Base-by-base conservation (phyloP, 2,329 filamentous ascomycete species). In the Sarocladium kiliense region DNA sequence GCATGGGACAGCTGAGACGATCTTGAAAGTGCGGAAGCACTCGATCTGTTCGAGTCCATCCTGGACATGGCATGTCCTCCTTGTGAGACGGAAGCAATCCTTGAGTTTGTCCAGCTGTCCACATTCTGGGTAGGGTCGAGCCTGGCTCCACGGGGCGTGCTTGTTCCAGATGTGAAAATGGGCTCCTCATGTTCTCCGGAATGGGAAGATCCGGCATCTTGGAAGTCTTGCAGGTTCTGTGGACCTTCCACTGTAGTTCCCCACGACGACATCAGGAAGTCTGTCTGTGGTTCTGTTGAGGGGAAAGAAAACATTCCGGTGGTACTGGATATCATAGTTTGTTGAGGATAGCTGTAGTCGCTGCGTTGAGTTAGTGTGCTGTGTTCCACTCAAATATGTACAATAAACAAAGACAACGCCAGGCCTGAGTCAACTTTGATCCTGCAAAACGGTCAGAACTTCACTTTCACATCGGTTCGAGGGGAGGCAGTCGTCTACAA, bases 201-300 rank as follows among this genome's bases (percentile, higher is more conserved):
- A 61, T 74, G 72, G 61, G 70, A 69, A 60, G 76, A 77, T 73
- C 74, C 76, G 65, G 73, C 71, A 64, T 78, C 76, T 66, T 75
- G 70, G 67, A 75, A 78, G 61, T 77, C 75, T 68, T 73, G 74
- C 68, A 81, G 80, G 77, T 79, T 80, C 77, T 82, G 80, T 79
- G 77, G 64, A 65, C 78, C 79, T 77, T 84, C 80, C 74, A 72
- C 72, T 74, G 78, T 71, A 66, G 76, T 66, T 63, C 77, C 79
- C 80, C 80, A 84, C 65, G 77, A 72, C 67, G 78, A 74, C 73
- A 69, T 69, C 58, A 80, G 73, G 68, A 79, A 75, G 75, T 81
- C 79, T 66, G 77, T 63, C 68, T 77, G 72, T 74, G 78, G 77
- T 79, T 77, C 80, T 77, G 79, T 78, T 67, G 81, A 79, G 77